These are phyloP conservation scores for Sporothrix schenckii DNA, from an alignment of 2,329 filamentous ascomycete species.

Conservation along the genomic window DNA sequence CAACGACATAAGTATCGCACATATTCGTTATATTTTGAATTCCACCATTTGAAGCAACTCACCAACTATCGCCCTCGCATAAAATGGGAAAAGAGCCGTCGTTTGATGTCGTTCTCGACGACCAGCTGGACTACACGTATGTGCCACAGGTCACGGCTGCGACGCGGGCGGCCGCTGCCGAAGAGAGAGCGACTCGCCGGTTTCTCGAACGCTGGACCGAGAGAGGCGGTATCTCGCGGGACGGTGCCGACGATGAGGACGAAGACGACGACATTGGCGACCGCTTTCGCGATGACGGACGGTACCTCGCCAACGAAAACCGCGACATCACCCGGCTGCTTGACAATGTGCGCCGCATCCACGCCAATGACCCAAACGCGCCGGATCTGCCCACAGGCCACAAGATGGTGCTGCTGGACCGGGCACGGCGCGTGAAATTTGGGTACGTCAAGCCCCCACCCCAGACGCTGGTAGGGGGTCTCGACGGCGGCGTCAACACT, in stretches of 20 bases:
- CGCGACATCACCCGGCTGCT: constrained; percentile 32
- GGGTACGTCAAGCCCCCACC: constrained; percentile 32
- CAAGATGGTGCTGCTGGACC: constrained; percentile 34
- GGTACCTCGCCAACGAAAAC: constrained; percentile 27
- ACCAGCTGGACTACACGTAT: constrained; percentile 20
- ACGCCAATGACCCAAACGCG: neutral
- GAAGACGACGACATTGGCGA: constrained; percentile 28
- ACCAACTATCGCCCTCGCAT: neutral
- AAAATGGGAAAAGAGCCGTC: neutral
- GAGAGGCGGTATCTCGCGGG: neutral
- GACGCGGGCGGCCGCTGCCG: neutral
- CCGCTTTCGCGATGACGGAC: neutral
- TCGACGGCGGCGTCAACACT: constrained; percentile 33
- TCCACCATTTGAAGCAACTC: neutral
- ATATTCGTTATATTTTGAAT: neutral
- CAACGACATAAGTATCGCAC: neutral
- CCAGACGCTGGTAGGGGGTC: constrained; percentile 21
- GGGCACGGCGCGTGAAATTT: constrained; percentile 34
- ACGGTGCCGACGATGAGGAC: neutral
- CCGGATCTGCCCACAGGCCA: constrained; percentile 25
- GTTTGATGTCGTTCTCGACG: constrained; percentile 32
- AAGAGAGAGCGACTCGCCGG: neutral
- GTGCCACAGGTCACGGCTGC: neutral
- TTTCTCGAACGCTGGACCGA: constrained; percentile 30
- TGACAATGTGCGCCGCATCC: neutral